phyloP scores from a whole-genome alignment of 2,329 filamentous ascomycete genomes.

The Pseudopyricularia javanii region DNA sequence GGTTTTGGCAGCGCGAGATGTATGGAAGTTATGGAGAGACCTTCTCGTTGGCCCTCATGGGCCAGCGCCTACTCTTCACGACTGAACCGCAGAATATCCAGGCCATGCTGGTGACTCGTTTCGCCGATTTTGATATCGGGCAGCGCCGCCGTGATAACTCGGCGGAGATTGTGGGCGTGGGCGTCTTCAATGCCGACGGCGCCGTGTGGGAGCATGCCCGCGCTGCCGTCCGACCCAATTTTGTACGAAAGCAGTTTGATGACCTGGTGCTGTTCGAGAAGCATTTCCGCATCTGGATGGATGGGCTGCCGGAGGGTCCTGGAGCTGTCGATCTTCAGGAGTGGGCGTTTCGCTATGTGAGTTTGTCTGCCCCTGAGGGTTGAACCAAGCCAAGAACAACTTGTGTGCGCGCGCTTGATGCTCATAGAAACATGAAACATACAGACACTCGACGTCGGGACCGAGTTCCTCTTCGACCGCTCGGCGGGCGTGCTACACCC shows the following conservation, averaged over 20 bases:
- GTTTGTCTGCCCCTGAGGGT: too few relatives aligned
- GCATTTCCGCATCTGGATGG: not conserved
- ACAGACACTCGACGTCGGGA: too few relatives aligned
- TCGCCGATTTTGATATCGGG: not conserved
- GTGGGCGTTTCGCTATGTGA: too few relatives aligned
- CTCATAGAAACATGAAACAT: too few relatives aligned
- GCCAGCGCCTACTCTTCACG: not conserved
- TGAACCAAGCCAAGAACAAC: too few relatives aligned
- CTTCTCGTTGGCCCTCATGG: not conserved
- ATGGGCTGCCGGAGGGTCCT: not conserved
- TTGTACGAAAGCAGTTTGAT: not conserved
- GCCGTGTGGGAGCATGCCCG: conserved; percentile 3
- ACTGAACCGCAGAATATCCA: not conserved
- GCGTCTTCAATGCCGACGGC: not conserved
- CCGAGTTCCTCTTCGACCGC: too few relatives aligned
- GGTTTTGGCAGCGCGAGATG: not conserved
- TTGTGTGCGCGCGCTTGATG: too few relatives aligned
- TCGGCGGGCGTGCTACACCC: too few relatives aligned
- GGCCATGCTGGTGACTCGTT: not conserved
- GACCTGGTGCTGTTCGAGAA: not conserved
- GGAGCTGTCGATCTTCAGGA: not conserved
- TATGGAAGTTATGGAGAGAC: not conserved
- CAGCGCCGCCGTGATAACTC: not conserved
- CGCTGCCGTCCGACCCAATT: not conserved
- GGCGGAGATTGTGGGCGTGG: not conserved